Conservation (phyloP, 148 eudicot genomes). For the Cornus suecica region DNA sequence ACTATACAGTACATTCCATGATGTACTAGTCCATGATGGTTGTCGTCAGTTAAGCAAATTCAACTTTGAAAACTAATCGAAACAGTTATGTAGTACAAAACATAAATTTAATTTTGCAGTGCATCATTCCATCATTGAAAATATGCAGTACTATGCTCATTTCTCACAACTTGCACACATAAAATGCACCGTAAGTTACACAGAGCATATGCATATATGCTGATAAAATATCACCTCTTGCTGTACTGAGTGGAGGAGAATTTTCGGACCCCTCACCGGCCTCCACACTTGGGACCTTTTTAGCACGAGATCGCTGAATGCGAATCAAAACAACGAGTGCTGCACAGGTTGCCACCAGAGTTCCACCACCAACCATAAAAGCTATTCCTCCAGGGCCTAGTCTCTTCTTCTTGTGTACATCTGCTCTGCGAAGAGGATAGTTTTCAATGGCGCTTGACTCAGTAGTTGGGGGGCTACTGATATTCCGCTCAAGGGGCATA, state of each 20-base stretch:
- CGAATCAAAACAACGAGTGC: conserved; percentile 37
- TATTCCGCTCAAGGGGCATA: conserved; percentile 44
- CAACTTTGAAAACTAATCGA: too few relatives aligned
- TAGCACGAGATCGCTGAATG: conserved; percentile 24
- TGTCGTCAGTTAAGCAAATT: too few relatives aligned
- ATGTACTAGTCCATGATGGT: too few relatives aligned
- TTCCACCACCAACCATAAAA: conserved; percentile 45
- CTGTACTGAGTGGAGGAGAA: conserved; percentile 49
- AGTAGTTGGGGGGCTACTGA: conserved; percentile 61
- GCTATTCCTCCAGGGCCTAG: conserved; percentile 46
- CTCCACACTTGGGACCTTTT: conserved; percentile 23
- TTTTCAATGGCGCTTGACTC: conserved; percentile 67
- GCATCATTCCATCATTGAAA: not conserved
- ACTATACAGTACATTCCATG: not conserved
- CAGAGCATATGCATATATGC: not conserved
- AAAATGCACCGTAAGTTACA: not conserved
- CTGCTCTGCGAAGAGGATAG: conserved; percentile 36
- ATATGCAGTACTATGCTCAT: not conserved
- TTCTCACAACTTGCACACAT: not conserved
- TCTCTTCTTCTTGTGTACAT: conserved; percentile 42
- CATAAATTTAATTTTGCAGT: not conserved
- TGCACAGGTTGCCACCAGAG: conserved; percentile 43
- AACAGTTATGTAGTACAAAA: not conserved
- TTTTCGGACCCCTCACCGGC: conserved; percentile 36
- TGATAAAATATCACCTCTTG: conserved; percentile 47